A percentile compares a stretch with the other conserved stretches of the same genome.
phyloP scores from a whole-genome alignment of 1,284 basidiomycete species.

The Vanrija sp. region DNA sequence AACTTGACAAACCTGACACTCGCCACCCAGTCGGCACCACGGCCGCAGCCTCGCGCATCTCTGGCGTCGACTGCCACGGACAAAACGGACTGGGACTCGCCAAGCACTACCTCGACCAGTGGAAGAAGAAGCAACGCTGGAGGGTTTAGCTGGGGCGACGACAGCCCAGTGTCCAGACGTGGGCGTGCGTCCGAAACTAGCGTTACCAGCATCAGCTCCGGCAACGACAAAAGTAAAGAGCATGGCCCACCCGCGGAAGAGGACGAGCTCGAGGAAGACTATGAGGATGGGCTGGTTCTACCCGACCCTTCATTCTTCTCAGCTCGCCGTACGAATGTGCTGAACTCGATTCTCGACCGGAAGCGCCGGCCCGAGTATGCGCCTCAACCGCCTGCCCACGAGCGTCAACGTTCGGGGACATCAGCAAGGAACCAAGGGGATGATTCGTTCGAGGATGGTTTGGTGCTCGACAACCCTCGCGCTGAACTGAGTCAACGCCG shows the following conservation, averaged over 20 bases:
- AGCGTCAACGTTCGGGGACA: neutral
- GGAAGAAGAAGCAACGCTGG: conserved; percentile 16
- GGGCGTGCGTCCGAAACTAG: conserved; percentile 33
- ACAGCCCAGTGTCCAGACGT: conserved; percentile 12
- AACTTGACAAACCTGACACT: conserved; percentile 41
- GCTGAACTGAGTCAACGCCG: conserved; percentile 37
- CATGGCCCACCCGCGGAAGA: conserved; percentile 1
- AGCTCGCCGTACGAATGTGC: conserved; percentile 26
- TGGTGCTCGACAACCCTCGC: conserved; percentile 41
- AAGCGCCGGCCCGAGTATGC: conserved; percentile 39
- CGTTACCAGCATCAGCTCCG: conserved; percentile 37
- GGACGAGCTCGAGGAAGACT: conserved; percentile 37
- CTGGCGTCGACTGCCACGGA: conserved; percentile 25
- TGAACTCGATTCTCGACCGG: conserved; percentile 42
- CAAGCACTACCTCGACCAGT: conserved; percentile 17
- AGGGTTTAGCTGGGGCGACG: conserved; percentile 27
- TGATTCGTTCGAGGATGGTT: conserved; percentile 47
- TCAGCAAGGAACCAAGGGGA: conserved; percentile 13
- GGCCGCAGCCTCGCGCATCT: conserved; percentile 15
- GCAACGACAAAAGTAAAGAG: conserved; percentile 16
- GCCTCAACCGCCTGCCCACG: conserved; percentile 12
- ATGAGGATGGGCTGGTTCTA: conserved; percentile 38
- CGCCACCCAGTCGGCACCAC: conserved; percentile 20
- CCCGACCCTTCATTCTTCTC: conserved; percentile 41
- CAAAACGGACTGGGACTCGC: conserved; percentile 23